Evolutionary conservation across 139 green algal genomes (phyloP).

Genomic region (Monoraphidium neglectum): DNA sequence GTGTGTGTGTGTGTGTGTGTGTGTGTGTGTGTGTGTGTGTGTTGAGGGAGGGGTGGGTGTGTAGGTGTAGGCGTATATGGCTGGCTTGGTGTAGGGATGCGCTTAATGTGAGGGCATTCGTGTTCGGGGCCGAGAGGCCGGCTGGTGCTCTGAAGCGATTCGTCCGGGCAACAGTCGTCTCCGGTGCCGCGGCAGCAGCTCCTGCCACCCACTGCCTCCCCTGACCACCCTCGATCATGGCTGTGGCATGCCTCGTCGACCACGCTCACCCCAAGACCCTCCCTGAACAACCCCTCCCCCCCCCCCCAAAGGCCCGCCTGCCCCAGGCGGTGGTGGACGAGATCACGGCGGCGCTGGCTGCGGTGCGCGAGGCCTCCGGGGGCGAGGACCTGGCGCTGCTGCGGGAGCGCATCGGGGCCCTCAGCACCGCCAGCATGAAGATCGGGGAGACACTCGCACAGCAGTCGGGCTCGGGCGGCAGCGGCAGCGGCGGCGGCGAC

Average conservation of each 20-base stretch:
- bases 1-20: background rate
- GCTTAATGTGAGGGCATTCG: no score
- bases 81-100: background rate
- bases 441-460: conserved; percentile 90
- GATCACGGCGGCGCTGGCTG: conserved; percentile 83
- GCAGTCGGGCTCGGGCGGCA: conserved; percentile 33
- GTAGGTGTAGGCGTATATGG: background rate
- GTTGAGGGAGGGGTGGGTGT: background rate
- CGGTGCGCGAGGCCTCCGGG: conserved; percentile 60
- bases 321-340: conserved; percentile 82
- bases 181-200: no score
- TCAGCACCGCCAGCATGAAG: conserved; percentile 93
- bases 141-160: no score
- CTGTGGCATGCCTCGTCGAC: no score
- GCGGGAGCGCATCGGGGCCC: conserved; percentile 73
- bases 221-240: no score
- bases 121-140: no score
- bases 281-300: background rate
- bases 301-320: conserved; percentile 36
- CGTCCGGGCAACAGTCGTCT: no score
- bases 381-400: conserved; percentile 70
- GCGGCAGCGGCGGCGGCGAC: conserved; percentile 20
- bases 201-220: no score
- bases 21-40: no score
- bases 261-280: background rate